Evolutionary conservation across 2,329 filamentous ascomycete species (phyloP), one percentile per base, ranked within the genome.

Genomic region (Claviceps digitariae): DNA sequence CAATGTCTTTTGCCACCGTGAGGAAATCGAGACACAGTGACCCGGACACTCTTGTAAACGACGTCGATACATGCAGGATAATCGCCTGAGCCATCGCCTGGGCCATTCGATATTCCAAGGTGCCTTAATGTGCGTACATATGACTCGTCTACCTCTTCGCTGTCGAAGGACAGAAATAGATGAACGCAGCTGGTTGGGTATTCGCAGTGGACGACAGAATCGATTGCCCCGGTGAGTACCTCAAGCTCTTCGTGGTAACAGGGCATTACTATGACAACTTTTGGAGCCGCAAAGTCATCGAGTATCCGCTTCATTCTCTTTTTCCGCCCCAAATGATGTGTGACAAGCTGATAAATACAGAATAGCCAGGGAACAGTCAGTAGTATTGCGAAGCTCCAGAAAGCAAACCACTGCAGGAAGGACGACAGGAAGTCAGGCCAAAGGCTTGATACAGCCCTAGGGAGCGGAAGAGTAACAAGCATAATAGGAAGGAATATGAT

Each of bases 201-300:
- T 61, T 96, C 91, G 69, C 89, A 94, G 61, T 91, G 86, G 51
- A 95, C 89, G 36, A 97, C 84, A 0, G 91, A 96, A 69, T 96
- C 84, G 60, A 96, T 78, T 4, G 91, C 93, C 48, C 86, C 86
- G 53, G 96, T 75, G 48, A 97, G 76, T 13, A 95, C 78, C 0
- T 87, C 85, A 0, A 89, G 87, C 31, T 90, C 83, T 65, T 97
- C 93, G 64, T 93, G 89, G 72, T 95, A 97, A 64, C 90, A 94
- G 4, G 91, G 93, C 90, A 97, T 96, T 55, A 97, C 85, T 56
- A 97, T 86, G 57, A 96, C 89, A 17, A 95, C 86, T 69, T 97
- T 97, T 1, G 91, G 93, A 0, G 93, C 90, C 1, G 84, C 90
- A 2, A 80, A 73, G 64, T 94, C 88, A 66, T 95, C 88, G 50